Evolutionary conservation across 805 yeast genomes (phyloP).

Genomic region (Myxozyma lipomycoides): DNA sequence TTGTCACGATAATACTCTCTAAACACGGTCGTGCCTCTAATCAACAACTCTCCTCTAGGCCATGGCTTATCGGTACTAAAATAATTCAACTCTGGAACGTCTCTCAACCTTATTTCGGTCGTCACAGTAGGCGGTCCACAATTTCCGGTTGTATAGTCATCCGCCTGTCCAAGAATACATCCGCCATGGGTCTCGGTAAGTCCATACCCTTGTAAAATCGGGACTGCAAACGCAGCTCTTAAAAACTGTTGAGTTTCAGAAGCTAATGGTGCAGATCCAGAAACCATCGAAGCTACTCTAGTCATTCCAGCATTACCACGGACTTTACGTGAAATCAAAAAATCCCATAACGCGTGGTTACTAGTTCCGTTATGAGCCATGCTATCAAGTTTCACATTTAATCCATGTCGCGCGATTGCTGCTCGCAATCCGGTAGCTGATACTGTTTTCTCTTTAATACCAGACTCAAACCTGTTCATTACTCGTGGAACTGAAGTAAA

Average conservation of each 20-base stretch:
- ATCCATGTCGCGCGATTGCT: slow-evolving; percentile 41
- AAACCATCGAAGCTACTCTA: slow-evolving; percentile 41
- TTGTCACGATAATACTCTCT: slow-evolving; percentile 53
- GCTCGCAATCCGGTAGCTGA: slow-evolving; percentile 48
- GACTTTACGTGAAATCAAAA: slow-evolving; percentile 43
- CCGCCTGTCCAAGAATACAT: slow-evolving; percentile 36
- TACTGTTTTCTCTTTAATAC: slow-evolving; percentile 48
- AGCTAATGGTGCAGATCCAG: slow-evolving; percentile 71
- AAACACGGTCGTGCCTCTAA: slow-evolving; percentile 64
- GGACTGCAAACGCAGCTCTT: slow-evolving; percentile 55
- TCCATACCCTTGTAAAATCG: slow-evolving; percentile 71
- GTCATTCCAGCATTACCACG: slow-evolving; percentile 48
- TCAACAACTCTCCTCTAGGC: slow-evolving; percentile 55
- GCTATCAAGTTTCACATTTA: slow-evolving; percentile 40
- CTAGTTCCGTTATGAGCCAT: slow-evolving; percentile 41
- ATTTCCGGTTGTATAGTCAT: slow-evolving; percentile 48
- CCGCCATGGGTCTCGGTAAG: slow-evolving; percentile 49
- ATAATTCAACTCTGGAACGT: slow-evolving; percentile 62
- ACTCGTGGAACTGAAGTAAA: slow-evolving; percentile 63
- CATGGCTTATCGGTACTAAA: slow-evolving; percentile 43
- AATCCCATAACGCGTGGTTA: slow-evolving; percentile 40
- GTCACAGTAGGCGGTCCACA: slow-evolving; percentile 58
- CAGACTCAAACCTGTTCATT: slow-evolving; percentile 58
- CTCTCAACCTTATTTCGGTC: slow-evolving; percentile 57
- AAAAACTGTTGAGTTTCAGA: slow-evolving; percentile 58